phyloP scores from a whole-genome alignment of 2,329 filamentous ascomycete genomes.

The Tetracladium maxilliforme region DNA sequence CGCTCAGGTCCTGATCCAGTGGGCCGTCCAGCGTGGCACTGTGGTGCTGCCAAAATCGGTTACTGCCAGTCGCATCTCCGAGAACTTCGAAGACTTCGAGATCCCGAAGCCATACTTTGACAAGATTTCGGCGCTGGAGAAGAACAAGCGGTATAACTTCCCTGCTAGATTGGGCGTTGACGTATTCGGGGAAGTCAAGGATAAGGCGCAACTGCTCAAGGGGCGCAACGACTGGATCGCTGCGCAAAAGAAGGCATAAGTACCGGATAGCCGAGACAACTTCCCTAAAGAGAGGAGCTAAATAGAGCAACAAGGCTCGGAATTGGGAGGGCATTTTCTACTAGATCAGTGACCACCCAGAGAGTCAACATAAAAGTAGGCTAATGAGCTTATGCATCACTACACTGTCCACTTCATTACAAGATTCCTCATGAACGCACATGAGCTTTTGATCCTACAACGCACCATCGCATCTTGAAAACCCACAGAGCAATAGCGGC shows the following conservation, averaged over 20 bases:
- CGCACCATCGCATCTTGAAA: no score
- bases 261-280: no score
- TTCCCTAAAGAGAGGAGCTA: no score
- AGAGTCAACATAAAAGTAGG: no score
- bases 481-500: no score
- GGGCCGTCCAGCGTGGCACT: constrained; percentile 36
- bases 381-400: no score
- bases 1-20: constrained; percentile 36
- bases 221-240: constrained; percentile 18
- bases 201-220: constrained; percentile 19
- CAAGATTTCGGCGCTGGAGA: constrained; percentile 21
- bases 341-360: no score
- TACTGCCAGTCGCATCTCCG: constrained; percentile 31
- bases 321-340: no score
- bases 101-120: constrained; percentile 20
- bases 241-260: constrained; percentile 13
- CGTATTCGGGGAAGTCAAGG: constrained; percentile 24
- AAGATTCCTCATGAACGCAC: no score
- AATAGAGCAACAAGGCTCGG: no score
- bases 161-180: constrained; percentile 23
- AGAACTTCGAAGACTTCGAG: constrained; percentile 26
- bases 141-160: constrained; percentile 25
- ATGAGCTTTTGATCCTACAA: no score
- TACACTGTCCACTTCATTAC: no score
- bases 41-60: constrained; percentile 39